phyloP scores from a whole-genome alignment of 306 rosid species.

The Glycine tomentella region DNA sequence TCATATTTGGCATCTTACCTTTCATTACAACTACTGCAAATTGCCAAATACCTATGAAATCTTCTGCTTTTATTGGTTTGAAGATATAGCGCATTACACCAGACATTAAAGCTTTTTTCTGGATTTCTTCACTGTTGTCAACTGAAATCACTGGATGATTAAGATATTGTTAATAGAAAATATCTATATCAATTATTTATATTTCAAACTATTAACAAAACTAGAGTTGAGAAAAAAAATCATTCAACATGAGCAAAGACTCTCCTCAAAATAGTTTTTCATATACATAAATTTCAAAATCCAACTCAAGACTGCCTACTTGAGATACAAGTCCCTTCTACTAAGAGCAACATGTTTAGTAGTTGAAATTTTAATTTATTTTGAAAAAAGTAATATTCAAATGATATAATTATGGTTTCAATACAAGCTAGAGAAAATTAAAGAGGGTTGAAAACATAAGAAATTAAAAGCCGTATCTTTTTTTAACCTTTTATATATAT shows the following conservation, averaged over 20 bases:
- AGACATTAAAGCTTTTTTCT: background rate
- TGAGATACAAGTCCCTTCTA: background rate
- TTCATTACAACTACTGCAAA: background rate
- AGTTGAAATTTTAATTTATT: background rate
- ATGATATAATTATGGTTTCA: background rate
- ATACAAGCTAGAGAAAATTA: background rate
- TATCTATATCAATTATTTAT: background rate
- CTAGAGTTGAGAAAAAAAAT: background rate
- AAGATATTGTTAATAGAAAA: background rate
- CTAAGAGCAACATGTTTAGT: background rate
- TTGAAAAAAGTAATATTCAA: background rate
- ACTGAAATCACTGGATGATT: background rate
- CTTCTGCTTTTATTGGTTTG: background rate
- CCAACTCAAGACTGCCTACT: background rate
- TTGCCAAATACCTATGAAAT: background rate
- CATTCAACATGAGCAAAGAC: background rate
- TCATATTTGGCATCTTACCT: background rate
- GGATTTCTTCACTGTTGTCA: background rate
- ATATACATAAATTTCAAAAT: background rate
- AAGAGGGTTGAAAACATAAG: background rate
- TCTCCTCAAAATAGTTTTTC: background rate
- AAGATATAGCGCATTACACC: background rate
- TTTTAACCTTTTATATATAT: background rate
- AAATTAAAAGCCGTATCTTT: background rate
- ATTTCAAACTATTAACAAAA: background rate